Evolutionary conservation across 2,329 filamentous ascomycete genomes (phyloP), one percentile per base, ranked within the genome.

Genomic region (Botryotinia globosa): DNA sequence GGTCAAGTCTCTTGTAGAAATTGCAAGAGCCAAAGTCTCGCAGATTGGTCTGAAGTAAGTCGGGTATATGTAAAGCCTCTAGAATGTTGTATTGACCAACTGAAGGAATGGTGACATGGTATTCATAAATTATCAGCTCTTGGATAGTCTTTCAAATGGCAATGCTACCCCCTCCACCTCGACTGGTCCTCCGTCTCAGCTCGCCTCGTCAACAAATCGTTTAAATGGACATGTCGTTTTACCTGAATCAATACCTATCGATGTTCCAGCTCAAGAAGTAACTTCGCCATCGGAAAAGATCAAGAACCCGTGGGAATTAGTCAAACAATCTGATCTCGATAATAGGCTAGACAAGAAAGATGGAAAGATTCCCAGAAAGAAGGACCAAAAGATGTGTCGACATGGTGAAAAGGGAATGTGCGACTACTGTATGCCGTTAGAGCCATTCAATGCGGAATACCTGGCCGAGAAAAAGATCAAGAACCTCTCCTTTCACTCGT

Each of bases 371-470:
- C 85, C 89, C 32, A 87, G 94, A 75, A 88, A 88, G 74, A 87
- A 87, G 73, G 93, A 97, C 81, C 81, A 84, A 73, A 93, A 92
- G 81, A 96, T 99, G 94, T 99, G 96, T 84, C 91, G 93, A 75
- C 96, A 99, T 81, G 95, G 95, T 1, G 91, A 92, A 69, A 98
- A 97, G 83, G 96, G 96, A 81, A 99, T 99, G 96, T 99, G 96
- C 83, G 96, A 99, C 83, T 97, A 98, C 83, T 99, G 96, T 84
- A 97, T 97, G 89, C 97, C 97, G 0, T 84, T 98, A 68, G 96
- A 99, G 80, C 96, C 96, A 0, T 99, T 97, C 82, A 91, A 97
- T 79, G 82, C 91, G n/a, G 90, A 90, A 72, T 98, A 98, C 79
- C 87, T 99, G 29, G 89, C 89, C 44, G 95, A 99, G 78, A 97